Evolutionary conservation across 345 rosid genomes (phyloP).

Genomic region (Eucalyptus erythrocorys): DNA sequence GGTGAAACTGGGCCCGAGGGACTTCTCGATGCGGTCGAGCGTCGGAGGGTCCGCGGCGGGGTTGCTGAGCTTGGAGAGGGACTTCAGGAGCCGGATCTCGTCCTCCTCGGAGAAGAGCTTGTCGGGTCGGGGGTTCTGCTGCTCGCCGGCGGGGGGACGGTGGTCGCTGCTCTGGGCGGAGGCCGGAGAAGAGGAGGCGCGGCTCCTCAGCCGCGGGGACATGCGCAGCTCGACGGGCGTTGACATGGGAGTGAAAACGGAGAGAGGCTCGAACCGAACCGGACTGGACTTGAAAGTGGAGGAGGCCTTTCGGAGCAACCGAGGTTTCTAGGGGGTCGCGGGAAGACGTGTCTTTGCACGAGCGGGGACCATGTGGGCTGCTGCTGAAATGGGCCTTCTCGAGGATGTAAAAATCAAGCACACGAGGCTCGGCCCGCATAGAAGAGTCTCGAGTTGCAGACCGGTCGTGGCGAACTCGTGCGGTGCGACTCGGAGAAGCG

Average conservation of each 20-base stretch:
- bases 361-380: background rate
- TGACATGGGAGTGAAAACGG: background rate
- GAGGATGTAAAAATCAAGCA: background rate
- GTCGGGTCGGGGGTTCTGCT: background rate
- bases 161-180: background rate
- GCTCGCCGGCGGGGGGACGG: background rate
- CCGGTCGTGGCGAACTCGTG: background rate
- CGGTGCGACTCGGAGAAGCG: background rate
- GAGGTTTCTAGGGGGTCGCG: background rate
- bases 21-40: background rate
- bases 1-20: slow-evolving; percentile 6
- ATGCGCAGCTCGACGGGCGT: background rate
- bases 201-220: background rate
- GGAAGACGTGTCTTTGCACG: background rate
- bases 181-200: background rate
- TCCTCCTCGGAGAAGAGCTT: slow-evolving; percentile 8
- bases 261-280: background rate
- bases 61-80: background rate
- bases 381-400: background rate
- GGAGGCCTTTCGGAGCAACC: background rate
- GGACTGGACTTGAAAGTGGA: background rate
- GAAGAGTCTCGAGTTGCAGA: background rate
- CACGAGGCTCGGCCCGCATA: background rate
- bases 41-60: background rate
- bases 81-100: slow-evolving; percentile 14